phyloP scores from a whole-genome alignment of 768 basidiomycete species.

The Rhizopogon vinicolor region DNA sequence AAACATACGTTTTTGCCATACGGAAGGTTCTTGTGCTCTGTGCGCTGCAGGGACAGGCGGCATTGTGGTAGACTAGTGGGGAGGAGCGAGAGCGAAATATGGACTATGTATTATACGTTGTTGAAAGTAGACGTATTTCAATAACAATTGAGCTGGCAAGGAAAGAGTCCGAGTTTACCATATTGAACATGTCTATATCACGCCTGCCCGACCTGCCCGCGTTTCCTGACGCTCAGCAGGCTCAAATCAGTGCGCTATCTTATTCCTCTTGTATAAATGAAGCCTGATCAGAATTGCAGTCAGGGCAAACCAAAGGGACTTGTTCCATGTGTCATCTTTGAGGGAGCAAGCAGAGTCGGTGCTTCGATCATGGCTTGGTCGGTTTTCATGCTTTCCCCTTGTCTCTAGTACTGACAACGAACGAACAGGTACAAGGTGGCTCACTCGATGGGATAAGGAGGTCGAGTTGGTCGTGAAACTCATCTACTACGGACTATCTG shows the following conservation, averaged over 20 bases:
- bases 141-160: neutral
- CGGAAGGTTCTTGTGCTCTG: constrained; percentile 49
- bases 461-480: constrained; percentile 65
- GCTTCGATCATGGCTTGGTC: constrained; percentile 75
- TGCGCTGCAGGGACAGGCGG: constrained; percentile 25
- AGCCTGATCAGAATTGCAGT: constrained; percentile 40
- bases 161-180: neutral
- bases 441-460: constrained; percentile 79
- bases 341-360: constrained; percentile 74
- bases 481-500: constrained; percentile 69
- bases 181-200: neutral
- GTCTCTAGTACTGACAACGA: constrained; percentile 7
- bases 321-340: constrained; percentile 70
- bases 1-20: constrained; percentile 72
- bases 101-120: neutral
- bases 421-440: constrained; percentile 70
- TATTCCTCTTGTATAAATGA: neutral
- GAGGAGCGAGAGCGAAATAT: neutral
- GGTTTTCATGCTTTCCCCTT: constrained; percentile 12
- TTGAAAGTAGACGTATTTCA: no score
- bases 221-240: constrained; percentile 77
- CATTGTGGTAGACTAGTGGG: neutral
- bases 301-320: constrained; percentile 79
- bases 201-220: constrained; percentile 31
- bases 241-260: constrained; percentile 71